phyloP scores from a whole-genome alignment of 2,329 filamentous ascomycete genomes.

The Fusarium globosum region DNA sequence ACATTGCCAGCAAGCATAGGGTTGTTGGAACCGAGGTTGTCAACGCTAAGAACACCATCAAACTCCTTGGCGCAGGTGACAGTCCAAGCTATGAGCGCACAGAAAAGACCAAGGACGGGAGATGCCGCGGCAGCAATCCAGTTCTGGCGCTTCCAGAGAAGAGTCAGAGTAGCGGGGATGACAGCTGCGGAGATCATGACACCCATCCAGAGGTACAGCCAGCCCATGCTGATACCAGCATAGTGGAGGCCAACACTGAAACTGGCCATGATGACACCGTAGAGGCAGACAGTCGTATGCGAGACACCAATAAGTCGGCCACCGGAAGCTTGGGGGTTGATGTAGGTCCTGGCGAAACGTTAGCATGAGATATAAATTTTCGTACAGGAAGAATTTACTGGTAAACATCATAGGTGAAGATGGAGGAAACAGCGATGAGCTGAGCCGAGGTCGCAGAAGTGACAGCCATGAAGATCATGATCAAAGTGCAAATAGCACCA shows the following conservation, averaged over 20 bases:
- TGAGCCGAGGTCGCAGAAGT: constrained; percentile 86
- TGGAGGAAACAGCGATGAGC: constrained; percentile 87
- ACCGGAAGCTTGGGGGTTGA: constrained; percentile 81
- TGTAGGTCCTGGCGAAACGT: constrained; percentile 43
- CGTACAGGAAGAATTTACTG: neutral
- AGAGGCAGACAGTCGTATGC: constrained; percentile 75
- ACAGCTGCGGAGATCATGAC: constrained; percentile 89
- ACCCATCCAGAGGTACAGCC: constrained; percentile 90
- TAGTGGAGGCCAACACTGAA: constrained; percentile 82
- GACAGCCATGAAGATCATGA: constrained; percentile 66
- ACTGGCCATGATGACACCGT: constrained; percentile 79
- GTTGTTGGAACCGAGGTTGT: constrained; percentile 82
- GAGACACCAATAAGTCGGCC: constrained; percentile 83
- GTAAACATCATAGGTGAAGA: constrained; percentile 59
- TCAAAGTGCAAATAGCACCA: constrained; percentile 38
- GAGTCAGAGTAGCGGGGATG: constrained; percentile 81
- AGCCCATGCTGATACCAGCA: constrained; percentile 85
- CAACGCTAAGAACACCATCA: constrained; percentile 75
- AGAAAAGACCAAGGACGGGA: constrained; percentile 73
- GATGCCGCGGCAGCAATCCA: constrained; percentile 75
- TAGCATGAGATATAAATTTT: rapidly evolving
- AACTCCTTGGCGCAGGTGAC: constrained; percentile 74
- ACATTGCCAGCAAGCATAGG: constrained; percentile 92
- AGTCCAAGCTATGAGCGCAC: constrained; percentile 78
- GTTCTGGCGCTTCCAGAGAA: constrained; percentile 85